Percentiles rank a stretch among this genome's conserved stretches.
Conservation (phyloP, 257 asterid genomes). For the Buddleja alternifolia region DNA sequence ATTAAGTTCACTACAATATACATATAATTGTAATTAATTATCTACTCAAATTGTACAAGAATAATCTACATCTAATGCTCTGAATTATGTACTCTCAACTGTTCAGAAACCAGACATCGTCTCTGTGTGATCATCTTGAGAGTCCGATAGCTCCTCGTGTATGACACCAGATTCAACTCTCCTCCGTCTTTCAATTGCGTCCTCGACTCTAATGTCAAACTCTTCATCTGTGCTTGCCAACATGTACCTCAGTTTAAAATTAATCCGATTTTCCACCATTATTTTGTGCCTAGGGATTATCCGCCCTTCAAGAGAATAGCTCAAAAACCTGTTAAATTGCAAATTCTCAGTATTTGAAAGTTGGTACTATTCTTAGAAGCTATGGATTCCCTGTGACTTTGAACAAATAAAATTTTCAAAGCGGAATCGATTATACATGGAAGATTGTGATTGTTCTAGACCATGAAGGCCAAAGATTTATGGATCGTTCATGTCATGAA, state of each 20-base stretch:
- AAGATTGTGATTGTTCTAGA: too few species aligned
- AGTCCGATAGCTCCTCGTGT: conserved; percentile 30
- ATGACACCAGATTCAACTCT: conserved; percentile 66
- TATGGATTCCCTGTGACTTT: too few species aligned
- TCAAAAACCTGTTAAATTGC: conserved; percentile 69
- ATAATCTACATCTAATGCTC: conserved; percentile 12
- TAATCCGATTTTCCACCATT: conserved; percentile 71
- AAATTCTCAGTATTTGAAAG: conserved; percentile 1
- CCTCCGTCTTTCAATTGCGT: conserved; percentile 61
- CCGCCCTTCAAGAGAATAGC: conserved; percentile 86
- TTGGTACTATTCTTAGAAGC: neutral
- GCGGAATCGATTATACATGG: too few species aligned
- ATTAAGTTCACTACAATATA: neutral
- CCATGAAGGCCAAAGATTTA: too few species aligned
- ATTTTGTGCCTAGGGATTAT: conserved; percentile 79
- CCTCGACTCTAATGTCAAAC: conserved; percentile 57
- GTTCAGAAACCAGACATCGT: neutral
- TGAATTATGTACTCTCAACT: conserved; percentile 19
- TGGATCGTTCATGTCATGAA: too few species aligned
- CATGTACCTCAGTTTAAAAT: conserved; percentile 85
- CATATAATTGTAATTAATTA: neutral
- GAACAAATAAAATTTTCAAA: too few species aligned
- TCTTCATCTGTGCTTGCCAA: conserved; percentile 73
- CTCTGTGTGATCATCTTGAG: conserved; percentile 15
- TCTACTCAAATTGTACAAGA: conserved; percentile 7